Evolutionary conservation across 2,329 filamentous ascomycete species (phyloP).

Genomic region (Calonectria leucothoes): DNA sequence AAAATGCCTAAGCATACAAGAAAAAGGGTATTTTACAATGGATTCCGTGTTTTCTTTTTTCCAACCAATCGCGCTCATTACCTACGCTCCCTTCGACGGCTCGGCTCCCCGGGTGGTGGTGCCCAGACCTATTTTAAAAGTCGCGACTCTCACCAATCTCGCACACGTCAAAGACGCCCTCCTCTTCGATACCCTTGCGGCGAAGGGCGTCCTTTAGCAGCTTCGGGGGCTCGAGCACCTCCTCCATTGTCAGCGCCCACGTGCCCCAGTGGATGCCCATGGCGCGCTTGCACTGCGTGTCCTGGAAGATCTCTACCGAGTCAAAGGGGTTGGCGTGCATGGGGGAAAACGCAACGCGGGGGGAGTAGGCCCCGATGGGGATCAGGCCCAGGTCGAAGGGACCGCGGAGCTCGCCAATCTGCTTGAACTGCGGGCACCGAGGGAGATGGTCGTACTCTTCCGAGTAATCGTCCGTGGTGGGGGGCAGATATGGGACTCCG

Average conservation of each 20-base stretch:
- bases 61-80: not conserved
- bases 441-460: constrained; percentile 75
- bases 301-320: constrained; percentile 87
- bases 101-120: no score
- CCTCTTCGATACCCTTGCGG: constrained; percentile 74
- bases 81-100: not conserved
- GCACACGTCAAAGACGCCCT: constrained; percentile 83
- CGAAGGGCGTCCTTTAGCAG: constrained; percentile 78
- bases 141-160: constrained; percentile 86
- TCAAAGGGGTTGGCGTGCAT: constrained; percentile 92
- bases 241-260: constrained; percentile 88
- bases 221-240: constrained; percentile 84
- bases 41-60: not conserved
- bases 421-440: constrained; percentile 83
- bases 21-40: constrained; percentile 22
- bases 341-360: constrained; percentile 77
- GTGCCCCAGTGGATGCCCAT: constrained; percentile 95
- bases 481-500: constrained; percentile 73
- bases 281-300: constrained; percentile 81
- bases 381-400: constrained; percentile 93
- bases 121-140: constrained; percentile 60
- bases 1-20: constrained; percentile 5
- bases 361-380: constrained; percentile 90
- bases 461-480: constrained; percentile 76
- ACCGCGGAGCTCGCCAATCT: constrained; percentile 83